Percentiles rank a stretch among this genome's conserved stretches.
phyloP scores from a whole-genome alignment of 148 eudicot species.

The Heliamphora exappendiculata region DNA sequence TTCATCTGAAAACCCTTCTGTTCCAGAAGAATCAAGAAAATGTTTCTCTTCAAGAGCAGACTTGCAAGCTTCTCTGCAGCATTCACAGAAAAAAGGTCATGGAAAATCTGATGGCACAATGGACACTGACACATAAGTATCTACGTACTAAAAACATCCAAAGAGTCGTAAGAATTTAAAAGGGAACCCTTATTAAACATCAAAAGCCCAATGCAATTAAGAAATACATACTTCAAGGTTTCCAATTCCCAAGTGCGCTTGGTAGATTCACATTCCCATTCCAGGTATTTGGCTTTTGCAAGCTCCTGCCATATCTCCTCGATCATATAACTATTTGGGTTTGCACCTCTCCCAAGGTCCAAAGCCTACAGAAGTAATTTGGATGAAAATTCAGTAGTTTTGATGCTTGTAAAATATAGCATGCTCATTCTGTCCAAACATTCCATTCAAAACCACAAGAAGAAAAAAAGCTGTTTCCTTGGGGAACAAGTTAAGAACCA shows the following conservation, averaged over 20 bases:
- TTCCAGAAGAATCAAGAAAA: constrained; percentile 30
- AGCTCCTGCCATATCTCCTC: constrained; percentile 95
- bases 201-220: neutral
- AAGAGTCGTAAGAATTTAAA: neutral
- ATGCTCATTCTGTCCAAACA: neutral
- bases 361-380: constrained; percentile 39
- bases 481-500: neutral
- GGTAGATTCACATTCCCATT: constrained; percentile 76
- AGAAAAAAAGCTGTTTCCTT: neutral
- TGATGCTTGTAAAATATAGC: neutral
- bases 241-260: constrained; percentile 69
- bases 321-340: constrained; percentile 62
- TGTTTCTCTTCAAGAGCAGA: constrained; percentile 68
- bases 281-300: constrained; percentile 71
- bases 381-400: neutral
- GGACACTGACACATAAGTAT: neutral
- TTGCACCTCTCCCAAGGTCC: constrained; percentile 81
- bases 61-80: constrained; percentile 64
- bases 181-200: neutral
- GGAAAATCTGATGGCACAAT: neutral
- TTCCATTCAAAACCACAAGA: too few species aligned
- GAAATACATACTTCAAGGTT: constrained; percentile 50
- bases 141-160: neutral
- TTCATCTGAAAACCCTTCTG: constrained; percentile 47
- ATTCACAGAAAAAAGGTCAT: constrained; percentile 5